Evolutionary conservation across 306 rosid species (phyloP), one percentile per base, ranked within the genome.

Genomic region (Glycine latifolia): DNA sequence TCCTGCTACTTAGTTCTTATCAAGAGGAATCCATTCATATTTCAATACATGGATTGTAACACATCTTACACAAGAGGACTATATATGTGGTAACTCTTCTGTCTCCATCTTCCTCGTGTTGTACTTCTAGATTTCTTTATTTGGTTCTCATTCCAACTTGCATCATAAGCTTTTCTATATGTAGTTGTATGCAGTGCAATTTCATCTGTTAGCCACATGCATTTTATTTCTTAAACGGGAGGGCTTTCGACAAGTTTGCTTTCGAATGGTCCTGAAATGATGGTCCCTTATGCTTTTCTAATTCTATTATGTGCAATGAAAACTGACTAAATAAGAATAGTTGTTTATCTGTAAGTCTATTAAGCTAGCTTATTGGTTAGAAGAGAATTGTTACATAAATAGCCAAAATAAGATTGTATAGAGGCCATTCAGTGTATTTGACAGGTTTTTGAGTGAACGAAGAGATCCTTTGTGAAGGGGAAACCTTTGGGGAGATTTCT

Each of bases 11-110:
- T 98, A 93, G 80, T 81, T 95, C 87, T 87, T 93, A 87, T 95
- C 99, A 31, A 89, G 98, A 76, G 99, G 99, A 63, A 93, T 95
- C 98, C 97, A 37, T 95, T 95, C 77, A 81, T 93, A 79, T 92
- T 26, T 95, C 92, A 95, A 93, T 86, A 90, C 93, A 43, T 93
- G 97, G 97, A 91, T 95, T 75, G 91, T 93, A 62, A 88, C 98
- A 88, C 95, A 93, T 84, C 97, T 95, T 43, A 90, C 92, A 16
- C 86, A 84, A 75, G 94, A 91, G 79, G 98, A 95, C 82, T 95
- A 93, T 26, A 26, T 26, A 26, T 54, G 98, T 98, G 88, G 99
- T 95, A 26, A 0, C 2, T 26, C 31, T 26, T 26, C 2, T 26
- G 31, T 26, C 31, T 26, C 31, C 2, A 26, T 26, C 31, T 26